A percentile compares a stretch with the other conserved stretches of the same genome.
Evolutionary conservation across 495 filamentous ascomycete species (phyloP).

Genomic region (Symbiotaphrina buchneri): DNA sequence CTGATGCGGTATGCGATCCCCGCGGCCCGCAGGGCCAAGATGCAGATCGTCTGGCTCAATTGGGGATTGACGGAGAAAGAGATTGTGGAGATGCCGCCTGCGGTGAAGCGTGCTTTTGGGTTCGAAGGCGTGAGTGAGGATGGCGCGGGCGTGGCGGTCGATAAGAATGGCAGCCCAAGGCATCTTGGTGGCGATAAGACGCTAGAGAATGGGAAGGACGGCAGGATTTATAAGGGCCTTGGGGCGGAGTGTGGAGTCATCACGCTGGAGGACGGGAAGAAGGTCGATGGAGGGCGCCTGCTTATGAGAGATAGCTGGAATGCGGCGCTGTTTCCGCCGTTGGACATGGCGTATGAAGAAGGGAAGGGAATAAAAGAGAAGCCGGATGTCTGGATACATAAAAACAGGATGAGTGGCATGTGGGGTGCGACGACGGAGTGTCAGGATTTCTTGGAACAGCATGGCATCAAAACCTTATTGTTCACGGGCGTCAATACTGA

Average conservation of each 20-base stretch:
- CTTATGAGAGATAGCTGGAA: constrained; percentile 32
- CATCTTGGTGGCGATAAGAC: constrained; percentile 7
- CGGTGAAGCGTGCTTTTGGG: constrained; percentile 21
- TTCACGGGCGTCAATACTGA: too few species aligned
- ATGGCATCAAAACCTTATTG: too few species aligned
- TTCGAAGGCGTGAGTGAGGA: constrained; percentile 10
- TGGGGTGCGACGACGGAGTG: too few species aligned
- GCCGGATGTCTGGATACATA: too few species aligned
- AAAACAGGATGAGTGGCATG: too few species aligned
- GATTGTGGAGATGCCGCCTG: constrained; percentile 24
- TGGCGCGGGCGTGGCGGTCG: constrained; percentile 7
- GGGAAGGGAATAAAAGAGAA: too few species aligned
- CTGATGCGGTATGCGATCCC: constrained; percentile 17
- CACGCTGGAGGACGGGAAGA: constrained; percentile 14
- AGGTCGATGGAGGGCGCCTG: constrained; percentile 19
- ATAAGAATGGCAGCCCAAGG: constrained; percentile 10
- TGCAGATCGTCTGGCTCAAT: constrained; percentile 34
- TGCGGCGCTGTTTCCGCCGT: constrained; percentile 20
- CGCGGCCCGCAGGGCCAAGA: constrained; percentile 19
- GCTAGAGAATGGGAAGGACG: constrained; percentile 10
- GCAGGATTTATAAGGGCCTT: constrained; percentile 18
- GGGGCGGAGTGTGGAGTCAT: constrained; percentile 20
- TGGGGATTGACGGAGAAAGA: constrained; percentile 34
- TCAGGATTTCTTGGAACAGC: too few species aligned
- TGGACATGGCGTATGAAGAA: constrained; percentile 16